Evolutionary conservation across 2,329 filamentous ascomycete species (phyloP).

Genomic region (Nectriaceae sp.): DNA sequence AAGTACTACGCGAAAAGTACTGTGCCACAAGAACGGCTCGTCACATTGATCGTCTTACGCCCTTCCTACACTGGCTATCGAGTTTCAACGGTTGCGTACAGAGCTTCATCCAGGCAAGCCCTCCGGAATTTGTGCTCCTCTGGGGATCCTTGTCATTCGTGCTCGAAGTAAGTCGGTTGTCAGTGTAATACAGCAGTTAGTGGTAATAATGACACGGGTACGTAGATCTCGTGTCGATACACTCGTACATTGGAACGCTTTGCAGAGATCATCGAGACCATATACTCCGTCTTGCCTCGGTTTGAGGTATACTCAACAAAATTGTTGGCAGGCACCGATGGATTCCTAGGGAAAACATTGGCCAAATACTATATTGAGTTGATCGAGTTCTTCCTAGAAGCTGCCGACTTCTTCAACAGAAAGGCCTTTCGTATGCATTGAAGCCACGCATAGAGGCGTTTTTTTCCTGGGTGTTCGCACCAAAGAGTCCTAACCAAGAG

Average conservation of each 20-base stretch:
- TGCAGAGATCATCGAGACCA: background rate
- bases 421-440: background rate
- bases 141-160: background rate
- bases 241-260: background rate
- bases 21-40: background rate
- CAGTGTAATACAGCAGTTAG: no score
- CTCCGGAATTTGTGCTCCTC: background rate
- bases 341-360: background rate
- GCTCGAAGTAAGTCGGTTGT: background rate
- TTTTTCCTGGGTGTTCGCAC: background rate
- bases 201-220: background rate
- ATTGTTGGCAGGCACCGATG: background rate
- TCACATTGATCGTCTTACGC: background rate
- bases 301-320: background rate
- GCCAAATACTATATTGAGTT: background rate
- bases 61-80: background rate
- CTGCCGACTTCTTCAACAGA: background rate
- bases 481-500: background rate
- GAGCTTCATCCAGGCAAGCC: background rate
- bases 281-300: background rate
- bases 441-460: no score
- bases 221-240: background rate
- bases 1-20: background rate
- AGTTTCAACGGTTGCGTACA: background rate
- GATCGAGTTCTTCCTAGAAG: background rate